Percentiles rank a stretch among this genome's conserved stretches.
phyloP scores from a whole-genome alignment of 441 rosid genomes.

The Pelargonium fulgidum region DNA sequence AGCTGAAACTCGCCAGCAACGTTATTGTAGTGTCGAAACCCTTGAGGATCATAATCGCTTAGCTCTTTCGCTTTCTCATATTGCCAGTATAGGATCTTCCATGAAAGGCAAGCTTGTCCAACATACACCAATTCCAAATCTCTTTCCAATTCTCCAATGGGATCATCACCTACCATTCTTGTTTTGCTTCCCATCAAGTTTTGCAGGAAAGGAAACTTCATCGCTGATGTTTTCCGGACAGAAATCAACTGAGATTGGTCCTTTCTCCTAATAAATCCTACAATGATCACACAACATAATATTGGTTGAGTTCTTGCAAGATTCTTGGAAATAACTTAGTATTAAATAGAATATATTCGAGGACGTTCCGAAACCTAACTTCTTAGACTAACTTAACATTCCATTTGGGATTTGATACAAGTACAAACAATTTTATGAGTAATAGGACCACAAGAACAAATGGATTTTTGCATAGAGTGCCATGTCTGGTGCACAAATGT shows the following conservation, averaged over 20 bases:
- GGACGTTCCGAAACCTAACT: too few relatives aligned
- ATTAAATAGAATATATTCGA: too few relatives aligned
- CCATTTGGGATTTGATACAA: too few relatives aligned
- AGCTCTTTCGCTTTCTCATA: neutral
- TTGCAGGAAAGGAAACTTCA: neutral
- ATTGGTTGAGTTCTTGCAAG: neutral
- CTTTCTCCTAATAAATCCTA: neutral
- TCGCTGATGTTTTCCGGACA: neutral
- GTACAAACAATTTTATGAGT: too few relatives aligned
- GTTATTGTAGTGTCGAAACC: neutral
- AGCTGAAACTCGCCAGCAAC: neutral
- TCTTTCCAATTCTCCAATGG: neutral
- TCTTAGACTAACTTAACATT: too few relatives aligned
- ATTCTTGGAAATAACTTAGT: neutral
- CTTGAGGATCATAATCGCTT: neutral
- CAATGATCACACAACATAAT: neutral
- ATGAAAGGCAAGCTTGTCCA: neutral
- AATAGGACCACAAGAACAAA: neutral
- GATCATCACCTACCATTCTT: neutral
- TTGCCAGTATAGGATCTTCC: slow-evolving; percentile 1
- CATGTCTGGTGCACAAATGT: neutral
- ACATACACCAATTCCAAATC: neutral
- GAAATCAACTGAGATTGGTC: neutral
- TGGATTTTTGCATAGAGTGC: too few relatives aligned
- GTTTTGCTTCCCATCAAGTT: neutral